Evolutionary conservation across 352 stramenopile genomes (phyloP), one percentile per base, ranked within the genome.

Genomic region (Salisapilia sapeloensis): DNA sequence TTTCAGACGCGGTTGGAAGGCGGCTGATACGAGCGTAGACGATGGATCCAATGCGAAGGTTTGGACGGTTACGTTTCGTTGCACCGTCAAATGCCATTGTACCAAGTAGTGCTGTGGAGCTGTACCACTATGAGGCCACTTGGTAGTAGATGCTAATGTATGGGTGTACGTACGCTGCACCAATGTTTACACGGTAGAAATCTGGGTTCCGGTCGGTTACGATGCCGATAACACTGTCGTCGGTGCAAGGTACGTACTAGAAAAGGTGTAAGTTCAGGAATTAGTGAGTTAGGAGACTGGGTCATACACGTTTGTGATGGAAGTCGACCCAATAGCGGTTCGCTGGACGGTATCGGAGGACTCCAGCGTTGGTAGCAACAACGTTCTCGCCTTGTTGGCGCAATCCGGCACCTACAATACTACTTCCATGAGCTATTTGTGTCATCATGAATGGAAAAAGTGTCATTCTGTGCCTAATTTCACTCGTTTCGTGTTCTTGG

Each of bases 31-130:
- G 79, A 32, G 86, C 92, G 55, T 97, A 99, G 20, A 99, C 69
- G 4, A 98, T 61, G 19, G 81, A 75, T 32, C 93, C 94, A 10
- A 86, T 60, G 38, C 79, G 75, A 18, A 98, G 70, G 19, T 77
- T 87, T 3, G 94, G 94, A 39, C 91, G 85, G 53, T 97, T 98
- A 13, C 93, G 67, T 60, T 98, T 98, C 2, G 84, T 97, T n/a
- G 94, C 93, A 16, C 94, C 94, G 55, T 98, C 93, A 46, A 99
- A 99, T 22, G 75, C 85, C 2, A 98, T 51, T 9, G 61, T 53
- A 6, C 65, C 64, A 10, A 90, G 48, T 9, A 50, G 78, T 35
- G 64, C 70, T 19, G 50, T 80, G 21, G 67, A 77, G 24, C 71
- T 89, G 42, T 15, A n/a, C 33, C 35, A 24, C 7, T n/a, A n/a